Evolutionary conservation across 2,329 filamentous ascomycete genomes (phyloP).

Genomic region (Ramularia endophylla): DNA sequence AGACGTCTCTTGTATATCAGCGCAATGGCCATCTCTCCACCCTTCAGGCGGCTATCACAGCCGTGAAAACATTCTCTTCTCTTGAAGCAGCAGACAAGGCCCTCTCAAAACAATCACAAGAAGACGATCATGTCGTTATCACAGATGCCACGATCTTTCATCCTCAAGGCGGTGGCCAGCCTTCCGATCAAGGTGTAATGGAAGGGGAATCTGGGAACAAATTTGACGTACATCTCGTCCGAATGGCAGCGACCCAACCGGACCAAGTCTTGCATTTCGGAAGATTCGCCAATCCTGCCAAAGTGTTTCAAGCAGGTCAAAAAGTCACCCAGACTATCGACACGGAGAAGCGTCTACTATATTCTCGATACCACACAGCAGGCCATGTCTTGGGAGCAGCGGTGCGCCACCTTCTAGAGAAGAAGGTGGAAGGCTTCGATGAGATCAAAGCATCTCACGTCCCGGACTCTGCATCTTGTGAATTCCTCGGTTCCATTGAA

Average conservation of each 20-base stretch:
- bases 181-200: constrained; percentile 60
- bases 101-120: neutral
- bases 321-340: constrained; percentile 55
- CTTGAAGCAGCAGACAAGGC: neutral
- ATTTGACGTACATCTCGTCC: constrained; percentile 54
- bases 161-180: constrained; percentile 68
- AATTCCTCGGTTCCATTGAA: constrained; percentile 63
- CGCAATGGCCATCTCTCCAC: neutral
- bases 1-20: neutral
- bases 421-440: constrained; percentile 48
- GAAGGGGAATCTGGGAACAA: constrained; percentile 18
- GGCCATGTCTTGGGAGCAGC: constrained; percentile 67
- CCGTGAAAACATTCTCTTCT: neutral
- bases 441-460: constrained; percentile 69
- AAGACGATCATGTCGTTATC: constrained; percentile 7
- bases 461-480: constrained; percentile 60
- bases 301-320: constrained; percentile 31
- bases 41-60: neutral
- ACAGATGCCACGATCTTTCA: constrained; percentile 67
- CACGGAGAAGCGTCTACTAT: constrained; percentile 52
- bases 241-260: constrained; percentile 42
- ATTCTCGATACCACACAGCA: constrained; percentile 66
- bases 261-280: constrained; percentile 62
- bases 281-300: constrained; percentile 37
- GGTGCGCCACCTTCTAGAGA: constrained; percentile 53